Evolutionary conservation across 768 basidiomycete species (phyloP).

Genomic region (Phallus indusiatus): DNA sequence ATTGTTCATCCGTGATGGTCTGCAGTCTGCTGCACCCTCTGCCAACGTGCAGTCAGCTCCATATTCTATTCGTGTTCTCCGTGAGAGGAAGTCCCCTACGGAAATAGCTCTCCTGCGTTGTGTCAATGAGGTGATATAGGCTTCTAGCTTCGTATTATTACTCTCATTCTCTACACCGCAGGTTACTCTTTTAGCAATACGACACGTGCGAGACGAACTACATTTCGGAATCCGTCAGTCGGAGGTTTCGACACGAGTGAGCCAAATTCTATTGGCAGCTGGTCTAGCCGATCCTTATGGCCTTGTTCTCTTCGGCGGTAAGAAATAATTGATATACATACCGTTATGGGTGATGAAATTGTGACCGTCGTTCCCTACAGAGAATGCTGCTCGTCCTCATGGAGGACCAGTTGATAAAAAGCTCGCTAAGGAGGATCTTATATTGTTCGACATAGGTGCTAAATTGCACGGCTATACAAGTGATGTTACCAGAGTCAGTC

Average conservation of each 20-base stretch:
- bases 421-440: constrained; percentile 49
- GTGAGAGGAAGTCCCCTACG: constrained; percentile 64
- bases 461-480: constrained; percentile 65
- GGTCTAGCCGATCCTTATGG: constrained; percentile 53
- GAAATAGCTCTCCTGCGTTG: constrained; percentile 69
- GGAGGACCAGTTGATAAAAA: constrained; percentile 64
- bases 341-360: constrained; percentile 2
- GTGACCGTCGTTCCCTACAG: constrained; percentile 26
- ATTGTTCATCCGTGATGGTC: constrained; percentile 56
- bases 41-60: constrained; percentile 41
- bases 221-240: constrained; percentile 71
- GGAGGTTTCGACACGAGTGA: constrained; percentile 49
- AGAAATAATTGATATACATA: constrained; percentile 15
- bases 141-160: background rate
- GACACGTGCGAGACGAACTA: constrained; percentile 50
- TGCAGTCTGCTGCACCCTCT: constrained; percentile 34
- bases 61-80: constrained; percentile 42
- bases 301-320: constrained; percentile 74
- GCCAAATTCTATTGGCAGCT: constrained; percentile 40
- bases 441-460: constrained; percentile 68
- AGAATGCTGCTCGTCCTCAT: constrained; percentile 81
- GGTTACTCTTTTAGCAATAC: constrained; percentile 72
- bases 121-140: constrained; percentile 60
- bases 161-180: constrained; percentile 20
- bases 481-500: constrained; percentile 67